Evolutionary conservation across 352 stramenopile species (phyloP), one percentile per base, ranked within the genome.

Genomic region (Pythium monospermum): DNA sequence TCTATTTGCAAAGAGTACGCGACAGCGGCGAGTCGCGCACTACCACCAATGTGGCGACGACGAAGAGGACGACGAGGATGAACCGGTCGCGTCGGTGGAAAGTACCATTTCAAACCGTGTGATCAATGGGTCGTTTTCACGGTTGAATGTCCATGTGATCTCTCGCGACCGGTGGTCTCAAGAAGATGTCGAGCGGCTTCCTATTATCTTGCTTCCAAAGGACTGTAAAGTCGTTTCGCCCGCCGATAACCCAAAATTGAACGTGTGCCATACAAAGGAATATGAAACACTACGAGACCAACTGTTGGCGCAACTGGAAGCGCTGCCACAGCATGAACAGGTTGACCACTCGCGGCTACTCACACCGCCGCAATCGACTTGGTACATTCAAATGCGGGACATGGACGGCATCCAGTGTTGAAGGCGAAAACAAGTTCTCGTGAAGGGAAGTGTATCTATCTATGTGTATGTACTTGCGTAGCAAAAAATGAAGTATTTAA

Each of bases 321-420:
- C 71, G 28, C 42, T 91, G 41, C 53, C 56, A 15, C 19, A 42
- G n/a, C n/a, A n/a, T n/a, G 66, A 74, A 41, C 52, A 72, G 21
- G n/a, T 32, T 5, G 67, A 70, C 33, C 53, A 65, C 5, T 56
- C 49, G 10, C 71, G 79, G 39, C 73, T 87, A 38, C 69, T 91
- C 12, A 89, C 77, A 40, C 81, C 81, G 35, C 81, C 81, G 22
- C 76, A 77, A 27, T 87, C 81, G 4, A 91, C 81, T 25, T 91
- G 81, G 81, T 74, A 73, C 69, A 89, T 91, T 55, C 81, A 91
- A 51, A 91, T 86, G 73, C 77, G 82, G 28, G 54, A 82, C 68
- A 85, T 91, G 37, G 80, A 91, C 27, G 64, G 47, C 25, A 64
- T 84, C 25, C 62, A 83, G 11, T 84, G 74, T 35, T 85, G 49